Evolutionary conservation across 108 stramenopile genomes (phyloP), one percentile per base, ranked within the genome.

Genomic region (Schizochytrium sp.): DNA sequence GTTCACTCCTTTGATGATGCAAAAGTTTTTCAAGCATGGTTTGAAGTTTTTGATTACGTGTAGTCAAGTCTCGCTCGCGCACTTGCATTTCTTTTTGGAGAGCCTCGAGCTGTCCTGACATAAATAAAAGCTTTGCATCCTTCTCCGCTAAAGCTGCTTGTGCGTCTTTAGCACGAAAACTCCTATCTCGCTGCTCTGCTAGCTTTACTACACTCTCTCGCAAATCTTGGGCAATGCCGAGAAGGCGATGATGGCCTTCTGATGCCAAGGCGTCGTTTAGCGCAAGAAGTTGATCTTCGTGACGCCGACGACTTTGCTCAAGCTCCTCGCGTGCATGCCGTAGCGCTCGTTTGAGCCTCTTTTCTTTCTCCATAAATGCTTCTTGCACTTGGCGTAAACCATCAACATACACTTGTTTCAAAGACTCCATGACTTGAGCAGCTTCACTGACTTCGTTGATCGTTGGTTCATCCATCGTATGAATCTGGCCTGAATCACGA

Each of bases 251-350:
- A 44, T 69, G 64, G 15, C 64, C 64, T 5, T 69, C 64, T 7
- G 64, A 69, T 8, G 64, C 64, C 42, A 69, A 44, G 42, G 64
- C 64, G 15, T 69, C 64, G 1, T 69, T 69, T 7, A 69, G 42
- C 42, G 64, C 64, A 38, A 69, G 42, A 7, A 69, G 64, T 15
- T 69, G 64, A 8, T 69, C 64, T 15, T 69, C 64, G 64, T 69
- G 64, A 38, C 44, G 40, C 5, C 64, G 64, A 69, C 64, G 64
- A 44, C 42, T 44, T 5, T 44, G 64, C 12, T 13, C 28, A 44
- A 69, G 64, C 64, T 69, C 64, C 64, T 69, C 64, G 19, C 64
- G 64, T 15, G 64, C 64, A 15, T 69, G 64, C 64, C 64, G 64
- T 0, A 69, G 28, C 19, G 64, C 64, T 69, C 44, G 64, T 44